These are phyloP conservation scores for Candida dendrica DNA, from an alignment of 805 yeast species.

Conservation along the genomic window DNA sequence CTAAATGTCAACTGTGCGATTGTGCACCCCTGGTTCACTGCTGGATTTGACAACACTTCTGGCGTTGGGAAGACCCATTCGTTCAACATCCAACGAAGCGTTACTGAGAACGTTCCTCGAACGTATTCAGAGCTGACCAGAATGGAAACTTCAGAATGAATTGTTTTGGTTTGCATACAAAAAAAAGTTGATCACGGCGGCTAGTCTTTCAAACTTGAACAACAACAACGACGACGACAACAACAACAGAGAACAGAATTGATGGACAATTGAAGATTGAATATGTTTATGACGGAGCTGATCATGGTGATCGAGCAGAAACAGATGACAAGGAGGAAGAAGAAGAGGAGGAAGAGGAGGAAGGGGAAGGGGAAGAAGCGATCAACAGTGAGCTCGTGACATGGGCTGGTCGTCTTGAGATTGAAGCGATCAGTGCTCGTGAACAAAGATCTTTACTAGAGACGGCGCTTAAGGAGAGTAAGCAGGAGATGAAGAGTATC, in stretches of 20 bases:
- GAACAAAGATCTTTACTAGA: conserved; percentile 7
- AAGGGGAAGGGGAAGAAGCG: conserved; percentile 4
- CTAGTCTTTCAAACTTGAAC: background rate
- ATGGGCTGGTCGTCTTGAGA: conserved; percentile 46
- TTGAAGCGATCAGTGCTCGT: conserved; percentile 39
- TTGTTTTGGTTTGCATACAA: too few relatives aligned
- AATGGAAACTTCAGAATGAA: conserved; percentile 4
- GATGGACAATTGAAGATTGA: background rate
- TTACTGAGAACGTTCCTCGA: conserved; percentile 23
- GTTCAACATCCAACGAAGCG: conserved; percentile 5
- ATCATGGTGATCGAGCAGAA: too few relatives aligned
- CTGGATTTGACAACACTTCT: background rate
- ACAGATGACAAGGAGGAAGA: too few relatives aligned
- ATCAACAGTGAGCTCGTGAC: conserved; percentile 28
- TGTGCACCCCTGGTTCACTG: conserved; percentile 76
- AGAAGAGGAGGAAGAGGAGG: too few relatives aligned
- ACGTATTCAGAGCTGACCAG: conserved; percentile 31
- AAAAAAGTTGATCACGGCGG: background rate
- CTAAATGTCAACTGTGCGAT: conserved; percentile 82
- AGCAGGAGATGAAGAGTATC: background rate
- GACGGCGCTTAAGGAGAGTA: background rate
- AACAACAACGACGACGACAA: background rate
- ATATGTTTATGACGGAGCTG: too few relatives aligned
- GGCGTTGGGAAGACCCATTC: conserved; percentile 2
- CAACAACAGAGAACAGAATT: background rate